Evolutionary conservation across 495 filamentous ascomycete species (phyloP).

Genomic region (Xylaria palmicola): DNA sequence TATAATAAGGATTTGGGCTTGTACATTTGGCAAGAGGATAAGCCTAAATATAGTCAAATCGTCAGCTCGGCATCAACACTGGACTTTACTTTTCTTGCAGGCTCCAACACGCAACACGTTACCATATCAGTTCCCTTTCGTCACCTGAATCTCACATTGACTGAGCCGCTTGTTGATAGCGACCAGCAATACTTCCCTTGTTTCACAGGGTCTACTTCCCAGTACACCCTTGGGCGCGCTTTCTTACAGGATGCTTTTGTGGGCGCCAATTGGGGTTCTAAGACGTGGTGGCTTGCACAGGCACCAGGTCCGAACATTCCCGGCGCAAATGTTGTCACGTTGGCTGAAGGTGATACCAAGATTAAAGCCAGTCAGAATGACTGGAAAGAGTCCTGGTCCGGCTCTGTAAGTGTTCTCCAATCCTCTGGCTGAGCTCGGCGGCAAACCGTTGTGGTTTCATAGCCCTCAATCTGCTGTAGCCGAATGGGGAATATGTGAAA

Average conservation of each 20-base stretch:
- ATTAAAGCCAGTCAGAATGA: slow-evolving; percentile 28
- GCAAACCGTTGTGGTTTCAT: too few relatives aligned
- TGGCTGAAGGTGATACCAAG: slow-evolving; percentile 18
- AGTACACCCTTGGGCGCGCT: slow-evolving; percentile 49
- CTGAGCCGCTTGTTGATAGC: slow-evolving; percentile 43
- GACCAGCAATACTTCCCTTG: slow-evolving; percentile 54
- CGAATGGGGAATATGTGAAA: neutral
- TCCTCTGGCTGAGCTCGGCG: too few relatives aligned
- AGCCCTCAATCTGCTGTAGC: too few relatives aligned
- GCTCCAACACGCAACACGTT: slow-evolving; percentile 33
- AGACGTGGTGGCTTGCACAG: slow-evolving; percentile 50
- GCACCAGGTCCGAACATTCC: slow-evolving; percentile 47
- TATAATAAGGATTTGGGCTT: slow-evolving; percentile 41
- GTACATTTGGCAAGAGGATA: slow-evolving; percentile 52
- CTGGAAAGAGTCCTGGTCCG: slow-evolving; percentile 40
- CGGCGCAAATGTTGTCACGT: slow-evolving; percentile 17
- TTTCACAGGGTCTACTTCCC: slow-evolving; percentile 26
- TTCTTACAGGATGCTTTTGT: slow-evolving; percentile 60
- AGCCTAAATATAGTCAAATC: slow-evolving; percentile 41
- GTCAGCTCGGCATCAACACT: slow-evolving; percentile 49
- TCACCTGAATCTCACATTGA: slow-evolving; percentile 53
- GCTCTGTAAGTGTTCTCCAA: slow-evolving; percentile 15
- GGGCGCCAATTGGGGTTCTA: slow-evolving; percentile 49
- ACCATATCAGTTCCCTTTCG: slow-evolving; percentile 55
- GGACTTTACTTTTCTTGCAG: slow-evolving; percentile 46